These are phyloP conservation scores for Mucor racemosus DNA, from an alignment of 371 early-diverging fungal species.

Conservation along the genomic window DNA sequence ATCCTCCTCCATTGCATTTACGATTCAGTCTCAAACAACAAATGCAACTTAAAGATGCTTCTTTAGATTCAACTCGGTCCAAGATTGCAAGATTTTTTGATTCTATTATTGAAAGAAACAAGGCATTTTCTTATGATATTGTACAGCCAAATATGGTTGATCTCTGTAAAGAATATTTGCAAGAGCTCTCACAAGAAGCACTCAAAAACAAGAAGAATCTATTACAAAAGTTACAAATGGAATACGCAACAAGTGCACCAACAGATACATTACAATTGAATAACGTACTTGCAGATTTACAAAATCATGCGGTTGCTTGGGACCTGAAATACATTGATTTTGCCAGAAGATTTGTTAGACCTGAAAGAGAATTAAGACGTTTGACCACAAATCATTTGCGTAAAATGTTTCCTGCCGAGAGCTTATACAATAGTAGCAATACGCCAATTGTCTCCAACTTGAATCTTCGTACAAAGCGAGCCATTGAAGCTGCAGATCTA, in stretches of 20 bases:
- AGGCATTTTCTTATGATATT: slow-evolving; percentile 62
- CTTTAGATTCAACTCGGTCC: slow-evolving; percentile 60
- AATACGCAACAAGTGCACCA: slow-evolving; percentile 73
- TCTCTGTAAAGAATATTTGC: slow-evolving; percentile 64
- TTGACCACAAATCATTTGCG: slow-evolving; percentile 67
- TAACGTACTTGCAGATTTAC: slow-evolving; percentile 73
- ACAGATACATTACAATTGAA: slow-evolving; percentile 83
- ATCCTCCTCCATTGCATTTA: slow-evolving; percentile 78
- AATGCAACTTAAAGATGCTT: slow-evolving; percentile 62
- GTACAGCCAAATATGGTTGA: slow-evolving; percentile 69
- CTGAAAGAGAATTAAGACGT: slow-evolving; percentile 69
- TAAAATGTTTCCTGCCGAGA: slow-evolving; percentile 63
- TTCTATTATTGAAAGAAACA: slow-evolving; percentile 68
- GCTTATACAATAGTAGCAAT: slow-evolving; percentile 15
- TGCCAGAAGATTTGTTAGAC: slow-evolving; percentile 74
- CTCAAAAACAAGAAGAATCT: slow-evolving; percentile 76
- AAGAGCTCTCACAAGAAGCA: slow-evolving; percentile 68
- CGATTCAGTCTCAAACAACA: slow-evolving; percentile 60
- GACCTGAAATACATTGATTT: slow-evolving; percentile 79
- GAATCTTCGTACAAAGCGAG: slow-evolving; percentile 45
- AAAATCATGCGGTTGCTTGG: slow-evolving; percentile 82
- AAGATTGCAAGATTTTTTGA: slow-evolving; percentile 74
- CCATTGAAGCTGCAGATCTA: slow-evolving; percentile 45
- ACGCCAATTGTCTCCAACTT: slow-evolving; percentile 30
- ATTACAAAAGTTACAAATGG: slow-evolving; percentile 81